These are phyloP conservation scores for Peribolospora kevripleyi DNA, from an alignment of 768 basidiomycete species.

Conservation along the genomic window DNA sequence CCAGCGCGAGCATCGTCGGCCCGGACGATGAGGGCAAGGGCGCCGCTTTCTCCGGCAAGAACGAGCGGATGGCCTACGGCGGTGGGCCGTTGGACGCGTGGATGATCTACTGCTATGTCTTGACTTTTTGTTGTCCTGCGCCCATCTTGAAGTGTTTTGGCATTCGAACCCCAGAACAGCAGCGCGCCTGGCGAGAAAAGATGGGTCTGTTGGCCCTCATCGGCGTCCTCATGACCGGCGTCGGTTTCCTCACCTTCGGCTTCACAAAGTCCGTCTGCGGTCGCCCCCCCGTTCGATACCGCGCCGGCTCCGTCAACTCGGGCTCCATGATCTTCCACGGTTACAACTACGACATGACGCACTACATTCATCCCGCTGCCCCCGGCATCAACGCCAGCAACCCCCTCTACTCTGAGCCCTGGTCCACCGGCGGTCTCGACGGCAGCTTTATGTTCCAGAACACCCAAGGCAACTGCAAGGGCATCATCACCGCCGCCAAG, in stretches of 20 bases:
- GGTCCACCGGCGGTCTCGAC: constrained; percentile 63
- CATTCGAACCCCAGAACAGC: constrained; percentile 68
- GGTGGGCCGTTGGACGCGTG: constrained; percentile 34
- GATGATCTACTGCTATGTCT: constrained; percentile 77
- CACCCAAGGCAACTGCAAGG: constrained; percentile 56
- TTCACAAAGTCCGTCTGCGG: constrained; percentile 90
- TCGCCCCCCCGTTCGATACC: constrained; percentile 55
- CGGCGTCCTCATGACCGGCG: constrained; percentile 57
- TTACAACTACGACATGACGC: constrained; percentile 69
- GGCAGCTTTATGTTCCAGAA: constrained; percentile 88
- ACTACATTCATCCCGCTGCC: constrained; percentile 58
- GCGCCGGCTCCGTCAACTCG: constrained; percentile 48
- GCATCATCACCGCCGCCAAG: constrained; percentile 43
- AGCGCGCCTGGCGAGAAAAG: constrained; percentile 96
- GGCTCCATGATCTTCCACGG: constrained; percentile 83
- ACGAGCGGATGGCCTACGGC: constrained; percentile 28
- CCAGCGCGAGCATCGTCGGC: constrained; percentile 17
- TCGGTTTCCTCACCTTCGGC: constrained; percentile 95
- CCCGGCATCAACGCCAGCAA: constrained; percentile 50
- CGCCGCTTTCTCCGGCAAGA: constrained; percentile 24
- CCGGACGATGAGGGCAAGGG: constrained; percentile 17
- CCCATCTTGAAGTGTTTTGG: constrained; percentile 55
- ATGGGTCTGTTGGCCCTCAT: constrained; percentile 75
- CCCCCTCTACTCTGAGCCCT: constrained; percentile 53
- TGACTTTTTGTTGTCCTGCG: constrained; percentile 63